These are phyloP conservation scores for Aurantiochytrium sp. DNA, from an alignment of 108 stramenopile species.

Conservation along the genomic window DNA sequence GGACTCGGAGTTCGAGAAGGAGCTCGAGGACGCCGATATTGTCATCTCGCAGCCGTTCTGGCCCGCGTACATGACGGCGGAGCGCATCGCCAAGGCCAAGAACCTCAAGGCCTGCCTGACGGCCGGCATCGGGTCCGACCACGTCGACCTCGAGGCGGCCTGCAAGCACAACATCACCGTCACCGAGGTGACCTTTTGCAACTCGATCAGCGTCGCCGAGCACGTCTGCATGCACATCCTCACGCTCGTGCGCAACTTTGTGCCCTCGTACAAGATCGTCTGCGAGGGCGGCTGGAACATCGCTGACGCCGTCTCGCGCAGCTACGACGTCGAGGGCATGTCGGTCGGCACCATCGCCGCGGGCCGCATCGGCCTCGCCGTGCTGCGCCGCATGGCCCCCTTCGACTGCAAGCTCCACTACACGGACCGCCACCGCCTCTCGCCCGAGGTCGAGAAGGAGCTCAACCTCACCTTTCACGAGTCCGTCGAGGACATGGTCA, in stretches of 20 bases:
- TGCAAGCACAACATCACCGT: slow-evolving; percentile 30
- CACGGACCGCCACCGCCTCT: slow-evolving; percentile 21
- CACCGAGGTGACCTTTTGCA: slow-evolving; percentile 33
- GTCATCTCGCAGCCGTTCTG: slow-evolving; percentile 34
- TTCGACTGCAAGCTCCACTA: slow-evolving; percentile 32
- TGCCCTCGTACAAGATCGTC: neutral
- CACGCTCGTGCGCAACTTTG: neutral
- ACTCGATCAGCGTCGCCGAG: slow-evolving; percentile 12
- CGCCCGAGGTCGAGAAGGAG: neutral
- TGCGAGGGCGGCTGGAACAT: slow-evolving; percentile 30
- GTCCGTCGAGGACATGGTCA: slow-evolving; percentile 16
- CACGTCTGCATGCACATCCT: slow-evolving; percentile 29
- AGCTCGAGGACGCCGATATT: slow-evolving; percentile 11
- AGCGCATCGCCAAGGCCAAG: slow-evolving; percentile 26
- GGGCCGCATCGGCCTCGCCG: neutral
- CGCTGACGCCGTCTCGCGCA: slow-evolving; percentile 1
- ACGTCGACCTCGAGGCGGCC: slow-evolving; percentile 19
- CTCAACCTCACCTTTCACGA: slow-evolving; percentile 31
- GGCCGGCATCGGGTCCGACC: slow-evolving; percentile 17
- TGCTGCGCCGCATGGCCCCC: slow-evolving; percentile 14
- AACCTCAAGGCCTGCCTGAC: slow-evolving; percentile 22
- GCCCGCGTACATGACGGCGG: slow-evolving; percentile 19
- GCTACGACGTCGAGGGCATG: slow-evolving; percentile 30
- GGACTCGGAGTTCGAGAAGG: slow-evolving; percentile 12
- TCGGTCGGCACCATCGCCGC: neutral